phyloP scores from a whole-genome alignment of 2,329 filamentous ascomycete species.

The Pezicula rhizophila region DNA sequence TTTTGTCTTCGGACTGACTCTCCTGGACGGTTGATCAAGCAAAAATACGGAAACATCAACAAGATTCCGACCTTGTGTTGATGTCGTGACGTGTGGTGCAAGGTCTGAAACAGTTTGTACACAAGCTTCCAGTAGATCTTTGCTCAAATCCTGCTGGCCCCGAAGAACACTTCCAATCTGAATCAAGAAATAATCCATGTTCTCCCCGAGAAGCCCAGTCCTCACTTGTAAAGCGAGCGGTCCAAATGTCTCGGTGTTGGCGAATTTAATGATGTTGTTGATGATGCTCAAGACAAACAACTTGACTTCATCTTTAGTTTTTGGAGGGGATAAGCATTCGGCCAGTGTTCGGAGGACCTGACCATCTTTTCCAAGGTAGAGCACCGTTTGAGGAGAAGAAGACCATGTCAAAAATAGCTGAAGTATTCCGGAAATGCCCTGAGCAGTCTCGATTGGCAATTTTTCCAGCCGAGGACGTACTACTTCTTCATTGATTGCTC shows the following conservation, averaged over 20 bases:
- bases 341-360: slow-evolving; percentile 64
- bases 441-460: slow-evolving; percentile 77
- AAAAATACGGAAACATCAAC: slow-evolving; percentile 76
- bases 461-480: slow-evolving; percentile 72
- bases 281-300: slow-evolving; percentile 74
- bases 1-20: slow-evolving; percentile 79
- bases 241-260: slow-evolving; percentile 48
- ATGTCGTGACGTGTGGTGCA: slow-evolving; percentile 61
- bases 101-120: slow-evolving; percentile 75
- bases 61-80: slow-evolving; percentile 67
- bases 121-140: slow-evolving; percentile 70
- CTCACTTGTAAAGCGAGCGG: slow-evolving; percentile 42
- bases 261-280: slow-evolving; percentile 58
- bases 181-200: slow-evolving; percentile 54
- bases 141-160: slow-evolving; percentile 50
- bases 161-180: slow-evolving; percentile 65
- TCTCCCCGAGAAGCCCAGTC: slow-evolving; percentile 48
- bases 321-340: slow-evolving; percentile 64
- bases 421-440: slow-evolving; percentile 79
- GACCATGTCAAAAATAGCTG: slow-evolving; percentile 80
- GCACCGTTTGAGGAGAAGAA: slow-evolving; percentile 55
- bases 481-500: slow-evolving; percentile 66
- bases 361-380: slow-evolving; percentile 58
- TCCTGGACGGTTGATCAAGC: slow-evolving; percentile 75
- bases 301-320: slow-evolving; percentile 82